Percentiles rank a stretch among this genome's conserved stretches.
Evolutionary conservation across 768 basidiomycete genomes (phyloP).

Genomic region (Phylloporus rhodoxanthus): DNA sequence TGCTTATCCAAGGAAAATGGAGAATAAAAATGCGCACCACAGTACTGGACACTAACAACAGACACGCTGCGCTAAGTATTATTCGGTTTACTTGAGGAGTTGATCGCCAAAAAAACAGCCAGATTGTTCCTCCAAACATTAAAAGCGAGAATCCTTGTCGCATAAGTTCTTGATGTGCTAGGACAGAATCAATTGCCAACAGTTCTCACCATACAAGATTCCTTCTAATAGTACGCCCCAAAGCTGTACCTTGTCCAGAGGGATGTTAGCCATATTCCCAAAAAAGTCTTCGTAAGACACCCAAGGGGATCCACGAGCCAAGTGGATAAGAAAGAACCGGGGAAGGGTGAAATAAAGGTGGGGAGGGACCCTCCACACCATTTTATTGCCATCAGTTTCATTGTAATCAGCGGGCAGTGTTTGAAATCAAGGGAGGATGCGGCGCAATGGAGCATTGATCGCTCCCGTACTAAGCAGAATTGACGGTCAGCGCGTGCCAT

Average conservation of each 20-base stretch:
- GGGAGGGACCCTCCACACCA: too few relatives aligned
- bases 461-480: neutral
- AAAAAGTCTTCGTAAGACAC: neutral
- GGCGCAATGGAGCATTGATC: too few relatives aligned
- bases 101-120: slow-evolving; percentile 11
- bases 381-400: neutral
- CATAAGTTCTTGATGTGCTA: neutral
- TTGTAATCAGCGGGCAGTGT: neutral
- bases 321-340: neutral
- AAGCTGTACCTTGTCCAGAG: slow-evolving; percentile 4
- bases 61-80: slow-evolving; percentile 15
- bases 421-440: neutral
- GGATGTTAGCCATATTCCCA: neutral
- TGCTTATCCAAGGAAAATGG: neutral
- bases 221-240: neutral
- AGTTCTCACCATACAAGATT: slow-evolving; percentile 3
- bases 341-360: neutral
- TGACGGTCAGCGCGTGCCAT: neutral
- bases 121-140: slow-evolving; percentile 27
- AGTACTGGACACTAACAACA: slow-evolving; percentile 22
- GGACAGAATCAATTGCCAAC: neutral
- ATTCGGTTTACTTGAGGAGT: slow-evolving; percentile 6
- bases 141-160: slow-evolving; percentile 26
- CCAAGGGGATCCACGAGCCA: too few relatives aligned
- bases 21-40: slow-evolving; percentile 8